Evolutionary conservation across 768 basidiomycete species (phyloP).

Genomic region (Pulveroboletus sp.): DNA sequence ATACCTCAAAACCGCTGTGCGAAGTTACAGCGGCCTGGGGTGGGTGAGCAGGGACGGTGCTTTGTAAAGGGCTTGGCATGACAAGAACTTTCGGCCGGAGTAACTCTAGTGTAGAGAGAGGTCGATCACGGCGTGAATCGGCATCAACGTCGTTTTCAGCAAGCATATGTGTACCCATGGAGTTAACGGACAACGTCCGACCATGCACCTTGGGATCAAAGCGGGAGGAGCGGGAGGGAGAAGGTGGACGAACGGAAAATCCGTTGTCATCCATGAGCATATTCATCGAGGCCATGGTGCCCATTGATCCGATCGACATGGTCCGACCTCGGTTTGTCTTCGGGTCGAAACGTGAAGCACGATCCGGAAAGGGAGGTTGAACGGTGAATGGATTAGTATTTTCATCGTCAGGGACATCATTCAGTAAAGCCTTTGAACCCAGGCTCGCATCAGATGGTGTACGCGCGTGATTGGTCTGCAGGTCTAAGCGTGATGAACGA

Average conservation of each 20-base stretch:
- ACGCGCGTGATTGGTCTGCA: slow-evolving; percentile 36
- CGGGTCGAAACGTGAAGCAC: slow-evolving; percentile 43
- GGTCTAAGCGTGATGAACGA: slow-evolving; percentile 31
- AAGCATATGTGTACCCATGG: slow-evolving; percentile 60
- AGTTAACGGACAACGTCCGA: slow-evolving; percentile 59
- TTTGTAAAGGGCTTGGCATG: slow-evolving; percentile 87
- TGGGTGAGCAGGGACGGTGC: slow-evolving; percentile 31
- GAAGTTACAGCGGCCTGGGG: slow-evolving; percentile 32
- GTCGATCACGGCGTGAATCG: slow-evolving; percentile 43
- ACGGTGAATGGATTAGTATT: slow-evolving; percentile 33
- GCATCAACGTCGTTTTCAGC: slow-evolving; percentile 47
- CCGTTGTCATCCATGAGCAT: slow-evolving; percentile 49
- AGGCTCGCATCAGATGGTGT: slow-evolving; percentile 49
- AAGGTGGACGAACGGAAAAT: slow-evolving; percentile 64
- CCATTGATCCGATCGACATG: slow-evolving; percentile 45
- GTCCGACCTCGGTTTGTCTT: slow-evolving; percentile 35
- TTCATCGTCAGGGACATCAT: slow-evolving; percentile 33
- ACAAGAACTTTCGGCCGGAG: slow-evolving; percentile 89
- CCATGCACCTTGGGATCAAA: slow-evolving; percentile 79
- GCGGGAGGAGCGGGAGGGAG: slow-evolving; percentile 55
- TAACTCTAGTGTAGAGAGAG: slow-evolving; percentile 71
- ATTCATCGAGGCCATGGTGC: slow-evolving; percentile 31
- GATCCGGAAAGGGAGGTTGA: slow-evolving; percentile 35
- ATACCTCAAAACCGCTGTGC: slow-evolving; percentile 57
- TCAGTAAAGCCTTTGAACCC: slow-evolving; percentile 43